Evolutionary conservation across 2,329 filamentous ascomycete genomes (phyloP).

Genomic region (Thielaviopsis populi): DNA sequence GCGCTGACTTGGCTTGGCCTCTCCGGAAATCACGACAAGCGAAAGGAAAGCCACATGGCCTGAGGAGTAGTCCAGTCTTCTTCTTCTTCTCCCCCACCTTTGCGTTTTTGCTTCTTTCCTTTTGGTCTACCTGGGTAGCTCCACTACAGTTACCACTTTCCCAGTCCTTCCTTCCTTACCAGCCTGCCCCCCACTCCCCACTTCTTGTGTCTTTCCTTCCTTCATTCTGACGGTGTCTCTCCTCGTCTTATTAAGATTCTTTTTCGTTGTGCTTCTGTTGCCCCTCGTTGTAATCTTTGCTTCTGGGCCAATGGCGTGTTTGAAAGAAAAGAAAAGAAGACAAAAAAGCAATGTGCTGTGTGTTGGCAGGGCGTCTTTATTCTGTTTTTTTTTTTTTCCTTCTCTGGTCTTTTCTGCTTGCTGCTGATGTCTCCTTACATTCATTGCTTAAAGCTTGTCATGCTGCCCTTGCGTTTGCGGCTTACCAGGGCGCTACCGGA

Average conservation of each 20-base stretch:
- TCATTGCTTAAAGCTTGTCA: no score
- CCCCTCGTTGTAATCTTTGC: neutral
- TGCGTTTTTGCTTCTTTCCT: neutral
- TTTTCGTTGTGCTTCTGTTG: neutral
- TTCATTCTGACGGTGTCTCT: neutral
- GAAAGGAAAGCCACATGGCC: constrained; percentile 4
- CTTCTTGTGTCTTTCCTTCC: neutral
- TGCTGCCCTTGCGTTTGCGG: neutral
- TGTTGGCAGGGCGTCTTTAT: no score
- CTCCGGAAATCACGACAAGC: constrained; percentile 3
- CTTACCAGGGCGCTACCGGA: neutral
- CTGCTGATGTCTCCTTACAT: no score
- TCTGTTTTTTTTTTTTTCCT: no score
- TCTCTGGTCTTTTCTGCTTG: no score
- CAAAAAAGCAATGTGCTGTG: neutral
- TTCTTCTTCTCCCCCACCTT: neutral
- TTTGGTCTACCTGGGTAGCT: neutral
- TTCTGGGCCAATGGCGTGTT: neutral
- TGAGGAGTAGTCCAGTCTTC: neutral
- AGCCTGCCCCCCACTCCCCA: neutral
- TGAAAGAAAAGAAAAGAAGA: neutral
- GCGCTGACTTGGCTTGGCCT: neutral
- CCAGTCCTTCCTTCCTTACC: neutral
- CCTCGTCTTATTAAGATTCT: neutral
- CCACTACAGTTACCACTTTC: neutral